Base-by-base conservation (phyloP, 805 yeast genomes). In the Candida takata region DNA sequence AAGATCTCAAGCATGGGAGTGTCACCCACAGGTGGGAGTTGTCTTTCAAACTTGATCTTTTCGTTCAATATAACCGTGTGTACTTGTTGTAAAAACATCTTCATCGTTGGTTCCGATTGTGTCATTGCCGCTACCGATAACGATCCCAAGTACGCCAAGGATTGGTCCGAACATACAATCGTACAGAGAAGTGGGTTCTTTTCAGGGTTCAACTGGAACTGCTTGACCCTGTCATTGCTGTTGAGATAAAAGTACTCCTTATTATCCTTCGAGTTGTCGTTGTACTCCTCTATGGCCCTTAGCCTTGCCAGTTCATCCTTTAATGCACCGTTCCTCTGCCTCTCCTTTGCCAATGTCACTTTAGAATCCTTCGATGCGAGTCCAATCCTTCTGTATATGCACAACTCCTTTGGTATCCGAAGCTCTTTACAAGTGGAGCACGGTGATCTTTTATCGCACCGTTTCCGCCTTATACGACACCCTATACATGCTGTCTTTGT, bases 351-450 rank as follows among this genome's bases (percentile, higher is more conserved):
- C 24, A 40, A 34, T 4, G 47, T 43, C 12, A 33, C 39, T 21
- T 40, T 38, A 20, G 47, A 43, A 24, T 43, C 47, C 41, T 43
- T 43, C 13, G 42, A 40, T 8, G 37, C 20, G 10, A 43, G 43
- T 8, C 47, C 47, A 35, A 43, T 38, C 42, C 38, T 43, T 17
- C 44, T 34, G 33, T 43, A 43, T 24, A 43, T 40, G 19, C 47
- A 43, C 17, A 43, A 40, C 31, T 43, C 44, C 9, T 24, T 12
- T 2, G 47, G 47, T 15, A 43, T 43, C 29, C 40, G 44, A 10
- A 43, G 42, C 21, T 40, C 44, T 8, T 20, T 28, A 24, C 47
- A 43, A 1, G 44, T 43, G 12, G 40, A 20, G 26, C 47, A 43
- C 6, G 41, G 27, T 7, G 38, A 36, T 9, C 29, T 33, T 16